Percentiles rank a stretch among this genome's conserved stretches.
phyloP scores from a whole-genome alignment of 805 yeast genomes.

The Kluyveromyces nonfermentans region DNA sequence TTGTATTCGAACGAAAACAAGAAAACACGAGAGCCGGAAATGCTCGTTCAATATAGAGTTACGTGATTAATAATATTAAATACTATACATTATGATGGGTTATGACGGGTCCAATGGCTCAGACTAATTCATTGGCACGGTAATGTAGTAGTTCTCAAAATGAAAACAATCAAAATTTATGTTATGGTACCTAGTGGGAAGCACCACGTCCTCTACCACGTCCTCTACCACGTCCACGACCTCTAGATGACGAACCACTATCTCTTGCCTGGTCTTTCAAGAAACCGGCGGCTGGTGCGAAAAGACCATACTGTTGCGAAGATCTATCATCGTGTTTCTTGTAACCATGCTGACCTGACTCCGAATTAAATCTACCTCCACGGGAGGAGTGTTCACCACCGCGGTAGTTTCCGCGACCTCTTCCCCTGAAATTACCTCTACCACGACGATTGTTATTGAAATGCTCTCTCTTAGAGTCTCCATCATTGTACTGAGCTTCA shows the following conservation, averaged over 20 bases:
- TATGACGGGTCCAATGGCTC: neutral
- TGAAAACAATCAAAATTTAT: neutral
- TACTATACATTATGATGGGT: neutral
- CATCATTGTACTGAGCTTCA: slow-evolving; percentile 2
- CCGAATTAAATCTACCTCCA: slow-evolving; percentile 1
- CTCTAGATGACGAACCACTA: slow-evolving; percentile 1
- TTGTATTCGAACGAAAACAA: slow-evolving; percentile 34
- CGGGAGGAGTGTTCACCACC: slow-evolving; percentile 4
- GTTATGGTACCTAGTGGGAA: neutral
- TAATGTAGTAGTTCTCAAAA: slow-evolving; percentile 3
- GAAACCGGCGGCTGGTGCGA: slow-evolving; percentile 5
- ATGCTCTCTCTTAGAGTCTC: slow-evolving; percentile 5
- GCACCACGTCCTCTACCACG: slow-evolving; percentile 14
- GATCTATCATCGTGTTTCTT: slow-evolving; percentile 2
- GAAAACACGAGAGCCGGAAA: neutral
- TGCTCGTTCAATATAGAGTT: neutral
- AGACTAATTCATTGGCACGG: slow-evolving; percentile 5
- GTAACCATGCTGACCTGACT: neutral
- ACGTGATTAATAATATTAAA: neutral
- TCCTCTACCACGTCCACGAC: slow-evolving; percentile 7
- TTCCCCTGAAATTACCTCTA: slow-evolving; percentile 6
- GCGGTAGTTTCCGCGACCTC: slow-evolving; percentile 9
- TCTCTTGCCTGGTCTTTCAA: slow-evolving; percentile 3
- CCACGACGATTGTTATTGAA: slow-evolving; percentile 6
- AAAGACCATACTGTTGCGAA: slow-evolving; percentile 2